A percentile compares a stretch with the other conserved stretches of the same genome.
Conservation (phyloP, 192 early-diverging fungal species). For the Linnemannia zychae region DNA sequence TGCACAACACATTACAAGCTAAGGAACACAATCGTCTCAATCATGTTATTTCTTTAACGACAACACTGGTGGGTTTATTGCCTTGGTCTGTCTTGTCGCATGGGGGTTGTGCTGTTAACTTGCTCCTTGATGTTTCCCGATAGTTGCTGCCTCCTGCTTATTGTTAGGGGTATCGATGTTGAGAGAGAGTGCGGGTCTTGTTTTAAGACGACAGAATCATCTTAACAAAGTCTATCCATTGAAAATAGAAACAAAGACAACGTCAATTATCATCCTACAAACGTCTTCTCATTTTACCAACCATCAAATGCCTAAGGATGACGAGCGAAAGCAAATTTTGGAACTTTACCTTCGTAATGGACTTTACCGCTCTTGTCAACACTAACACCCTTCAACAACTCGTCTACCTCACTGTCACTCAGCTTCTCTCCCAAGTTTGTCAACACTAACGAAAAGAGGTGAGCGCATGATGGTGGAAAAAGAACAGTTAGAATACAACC, state of each 20-base stretch:
- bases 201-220: constrained; percentile 34
- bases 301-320: too few relatives aligned
- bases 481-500: background rate
- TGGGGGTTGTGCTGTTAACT: too few relatives aligned
- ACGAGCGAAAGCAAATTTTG: too few relatives aligned
- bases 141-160: background rate
- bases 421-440: constrained; percentile 88
- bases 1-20: background rate
- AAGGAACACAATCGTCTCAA: too few relatives aligned
- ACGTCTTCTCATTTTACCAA: background rate
- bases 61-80: too few relatives aligned
- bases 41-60: too few relatives aligned
- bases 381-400: constrained; percentile 81
- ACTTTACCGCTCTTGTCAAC: constrained; percentile 85
- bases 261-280: background rate
- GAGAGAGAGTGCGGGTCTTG: background rate
- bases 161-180: background rate
- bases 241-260: too few relatives aligned
- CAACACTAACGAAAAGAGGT: constrained; percentile 64
- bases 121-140: too few relatives aligned
- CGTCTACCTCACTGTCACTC: constrained; percentile 82
- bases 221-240: constrained; percentile 34
- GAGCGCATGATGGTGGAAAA: background rate
- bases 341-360: constrained; percentile 78
- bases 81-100: too few relatives aligned